Evolutionary conservation across 2,329 filamentous ascomycete genomes (phyloP).

Genomic region (Ophiobolus disseminans): DNA sequence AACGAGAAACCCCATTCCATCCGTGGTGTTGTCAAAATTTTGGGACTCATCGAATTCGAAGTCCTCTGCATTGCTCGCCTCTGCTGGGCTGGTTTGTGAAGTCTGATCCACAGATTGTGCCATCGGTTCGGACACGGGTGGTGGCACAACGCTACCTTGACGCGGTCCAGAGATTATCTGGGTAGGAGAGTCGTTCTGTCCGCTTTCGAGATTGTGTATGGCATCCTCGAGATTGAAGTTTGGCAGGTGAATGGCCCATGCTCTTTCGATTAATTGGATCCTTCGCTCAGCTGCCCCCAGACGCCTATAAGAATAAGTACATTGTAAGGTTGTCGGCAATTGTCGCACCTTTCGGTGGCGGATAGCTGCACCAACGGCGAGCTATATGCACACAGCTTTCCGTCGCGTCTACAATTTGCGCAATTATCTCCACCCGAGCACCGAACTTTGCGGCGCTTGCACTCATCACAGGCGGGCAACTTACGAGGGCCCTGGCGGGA

Average conservation of each 20-base stretch:
- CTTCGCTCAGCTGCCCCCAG: background rate
- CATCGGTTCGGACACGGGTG: slow-evolving; percentile 22
- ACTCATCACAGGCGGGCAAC: slow-evolving; percentile 19
- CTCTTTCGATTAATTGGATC: background rate
- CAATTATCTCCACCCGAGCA: slow-evolving; percentile 14
- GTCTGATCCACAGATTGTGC: slow-evolving; percentile 24
- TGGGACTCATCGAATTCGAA: slow-evolving; percentile 9
- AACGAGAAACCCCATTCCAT: slow-evolving; percentile 14
- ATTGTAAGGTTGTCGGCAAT: background rate
- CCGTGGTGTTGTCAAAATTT: slow-evolving; percentile 7
- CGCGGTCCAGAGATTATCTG: slow-evolving; percentile 15
- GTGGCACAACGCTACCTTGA: background rate
- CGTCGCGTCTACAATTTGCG: slow-evolving; percentile 12
- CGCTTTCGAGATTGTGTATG: background rate
- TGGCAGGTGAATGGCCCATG: slow-evolving; percentile 1
- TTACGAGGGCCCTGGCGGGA: background rate
- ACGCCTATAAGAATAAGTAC: background rate
- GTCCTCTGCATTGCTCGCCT: slow-evolving; percentile 5
- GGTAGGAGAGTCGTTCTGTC: background rate
- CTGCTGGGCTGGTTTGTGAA: slow-evolving; percentile 23
- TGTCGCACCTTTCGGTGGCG: slow-evolving; percentile 1
- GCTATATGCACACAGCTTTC: slow-evolving; percentile 1
- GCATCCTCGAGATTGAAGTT: slow-evolving; percentile 3
- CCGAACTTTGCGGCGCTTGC: slow-evolving; percentile 18
- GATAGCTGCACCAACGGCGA: background rate